Percentiles rank a stretch among this genome's conserved stretches.
Conservation (phyloP, 768 basidiomycete species). For the Suillus ampliporus region DNA sequence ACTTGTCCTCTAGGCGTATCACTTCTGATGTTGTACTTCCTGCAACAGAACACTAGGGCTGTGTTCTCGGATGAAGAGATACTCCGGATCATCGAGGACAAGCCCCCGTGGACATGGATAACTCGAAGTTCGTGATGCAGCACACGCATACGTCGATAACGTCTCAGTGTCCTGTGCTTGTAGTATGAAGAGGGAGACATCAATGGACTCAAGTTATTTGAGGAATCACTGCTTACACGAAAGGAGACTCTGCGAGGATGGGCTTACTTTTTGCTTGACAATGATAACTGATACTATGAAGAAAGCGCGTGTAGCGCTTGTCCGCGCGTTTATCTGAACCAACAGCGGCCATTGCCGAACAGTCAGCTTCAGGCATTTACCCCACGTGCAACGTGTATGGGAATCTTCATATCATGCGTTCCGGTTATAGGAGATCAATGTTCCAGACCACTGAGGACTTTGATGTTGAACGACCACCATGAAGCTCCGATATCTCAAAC, state of each 20-base stretch:
- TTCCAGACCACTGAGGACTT: not conserved
- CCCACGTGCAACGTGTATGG: not conserved
- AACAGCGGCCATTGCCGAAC: not conserved
- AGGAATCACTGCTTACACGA: not conserved
- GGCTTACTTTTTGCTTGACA: not conserved
- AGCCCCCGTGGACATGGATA: conserved; percentile 68
- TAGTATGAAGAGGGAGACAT: conserved; percentile 81
- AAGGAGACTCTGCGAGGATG: too few relatives aligned
- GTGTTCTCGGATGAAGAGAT: conserved; percentile 91
- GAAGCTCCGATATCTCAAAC: not conserved
- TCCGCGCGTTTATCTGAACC: not conserved
- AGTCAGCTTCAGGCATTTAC: not conserved
- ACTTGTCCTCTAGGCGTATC: not conserved
- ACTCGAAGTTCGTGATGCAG: conserved; percentile 80
- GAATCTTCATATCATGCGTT: not conserved
- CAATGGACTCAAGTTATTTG: conserved; percentile 20
- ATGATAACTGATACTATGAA: not conserved
- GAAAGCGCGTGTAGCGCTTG: not conserved
- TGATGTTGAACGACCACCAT: not conserved
- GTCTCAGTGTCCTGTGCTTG: conserved; percentile 78
- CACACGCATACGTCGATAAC: conserved; percentile 82
- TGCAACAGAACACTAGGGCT: conserved; percentile 62
- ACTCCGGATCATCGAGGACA: conserved; percentile 77
- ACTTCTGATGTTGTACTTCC: not conserved
- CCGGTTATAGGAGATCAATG: not conserved